phyloP scores from a whole-genome alignment of 805 yeast genomes.

The Candida namnaoensis region DNA sequence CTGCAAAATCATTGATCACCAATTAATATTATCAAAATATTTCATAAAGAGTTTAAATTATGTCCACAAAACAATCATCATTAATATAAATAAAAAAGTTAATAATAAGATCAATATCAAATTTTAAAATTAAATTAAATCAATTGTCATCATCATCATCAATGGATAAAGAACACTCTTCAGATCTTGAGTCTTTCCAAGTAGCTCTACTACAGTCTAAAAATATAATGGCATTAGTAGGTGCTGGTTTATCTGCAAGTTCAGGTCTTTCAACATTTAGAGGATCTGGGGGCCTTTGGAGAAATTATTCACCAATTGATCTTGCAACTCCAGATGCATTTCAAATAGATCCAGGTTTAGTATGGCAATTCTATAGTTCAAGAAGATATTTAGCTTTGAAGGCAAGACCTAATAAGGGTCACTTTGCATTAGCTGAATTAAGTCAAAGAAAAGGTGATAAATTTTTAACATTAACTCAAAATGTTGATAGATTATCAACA shows the following conservation, averaged over 20 bases:
- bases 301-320: slow-evolving; percentile 68
- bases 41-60: too few relatives aligned
- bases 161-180: not conserved
- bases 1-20: too few relatives aligned
- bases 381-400: slow-evolving; percentile 55
- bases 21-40: too few relatives aligned
- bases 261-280: slow-evolving; percentile 74
- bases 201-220: slow-evolving; percentile 34
- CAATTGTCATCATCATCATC: too few relatives aligned
- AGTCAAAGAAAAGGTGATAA: slow-evolving; percentile 30
- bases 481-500: slow-evolving; percentile 67
- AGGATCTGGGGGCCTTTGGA: slow-evolving; percentile 72
- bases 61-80: too few relatives aligned
- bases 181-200: slow-evolving; percentile 32
- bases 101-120: too few relatives aligned
- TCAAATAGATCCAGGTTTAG: slow-evolving; percentile 71
- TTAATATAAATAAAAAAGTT: too few relatives aligned
- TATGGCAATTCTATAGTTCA: slow-evolving; percentile 83
- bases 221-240: slow-evolving; percentile 57
- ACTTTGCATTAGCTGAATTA: slow-evolving; percentile 56
- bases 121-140: too few relatives aligned
- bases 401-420: slow-evolving; percentile 72
- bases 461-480: slow-evolving; percentile 70
- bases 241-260: slow-evolving; percentile 75
- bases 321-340: slow-evolving; percentile 92